These are phyloP conservation scores for Ettlia oleoabundans DNA, from an alignment of 139 green algal species.

Conservation along the genomic window DNA sequence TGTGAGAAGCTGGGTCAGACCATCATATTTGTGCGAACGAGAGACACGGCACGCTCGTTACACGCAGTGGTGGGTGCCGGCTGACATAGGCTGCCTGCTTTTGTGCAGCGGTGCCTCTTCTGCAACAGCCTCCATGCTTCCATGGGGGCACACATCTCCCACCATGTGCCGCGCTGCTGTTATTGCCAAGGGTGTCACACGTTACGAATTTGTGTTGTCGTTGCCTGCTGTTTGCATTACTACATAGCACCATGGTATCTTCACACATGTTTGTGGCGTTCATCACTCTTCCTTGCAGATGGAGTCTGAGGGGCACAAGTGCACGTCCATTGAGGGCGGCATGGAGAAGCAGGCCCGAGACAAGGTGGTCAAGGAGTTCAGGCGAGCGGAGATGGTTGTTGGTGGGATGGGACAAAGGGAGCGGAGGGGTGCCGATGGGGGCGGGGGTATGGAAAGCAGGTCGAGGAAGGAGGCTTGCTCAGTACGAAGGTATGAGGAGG, in stretches of 20 bases:
- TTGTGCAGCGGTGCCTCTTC: not conserved
- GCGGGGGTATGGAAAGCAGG: too few species aligned
- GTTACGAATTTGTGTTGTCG: too few species aligned
- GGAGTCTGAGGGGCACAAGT: conserved; percentile 91
- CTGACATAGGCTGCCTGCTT: not conserved
- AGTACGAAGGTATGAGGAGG: too few species aligned
- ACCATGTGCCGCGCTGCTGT: too few species aligned
- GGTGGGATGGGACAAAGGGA: not conserved
- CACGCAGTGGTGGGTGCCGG: conserved; percentile 34
- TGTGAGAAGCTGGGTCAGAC: conserved; percentile 97
- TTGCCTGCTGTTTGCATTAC: too few species aligned
- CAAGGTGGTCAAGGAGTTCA: conserved; percentile 92
- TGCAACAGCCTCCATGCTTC: not conserved
- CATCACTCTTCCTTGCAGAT: conserved; percentile 56
- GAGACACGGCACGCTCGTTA: conserved; percentile 62
- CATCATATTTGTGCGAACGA: conserved; percentile 96
- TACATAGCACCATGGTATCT: too few species aligned
- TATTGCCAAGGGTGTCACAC: too few species aligned
- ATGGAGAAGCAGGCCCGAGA: conserved; percentile 88
- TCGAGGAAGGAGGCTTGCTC: too few species aligned
- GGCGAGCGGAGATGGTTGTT: not conserved
- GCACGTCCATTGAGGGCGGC: conserved; percentile 91
- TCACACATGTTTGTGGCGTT: too few species aligned
- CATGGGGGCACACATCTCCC: too few species aligned
- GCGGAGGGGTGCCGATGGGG: not conserved